Conservation (phyloP, 2,329 filamentous ascomycete genomes). For the Diplodia mutila region DNA sequence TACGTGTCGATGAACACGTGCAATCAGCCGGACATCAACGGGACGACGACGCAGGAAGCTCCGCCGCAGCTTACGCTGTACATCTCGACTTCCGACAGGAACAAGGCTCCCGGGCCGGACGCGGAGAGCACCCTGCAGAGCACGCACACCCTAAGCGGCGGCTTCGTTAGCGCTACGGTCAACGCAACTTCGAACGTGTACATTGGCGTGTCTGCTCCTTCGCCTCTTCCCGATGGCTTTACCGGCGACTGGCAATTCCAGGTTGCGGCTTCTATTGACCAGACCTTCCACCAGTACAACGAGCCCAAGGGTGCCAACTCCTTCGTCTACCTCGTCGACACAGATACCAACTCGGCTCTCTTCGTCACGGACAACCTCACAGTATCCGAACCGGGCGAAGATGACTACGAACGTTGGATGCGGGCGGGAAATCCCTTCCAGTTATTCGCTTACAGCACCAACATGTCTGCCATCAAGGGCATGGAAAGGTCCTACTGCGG, state of each 20-base stretch:
- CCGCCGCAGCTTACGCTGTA: constrained; percentile 75
- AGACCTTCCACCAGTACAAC: constrained; percentile 71
- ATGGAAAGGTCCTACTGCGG: constrained; percentile 83
- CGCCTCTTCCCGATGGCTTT: constrained; percentile 55
- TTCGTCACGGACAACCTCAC: constrained; percentile 79
- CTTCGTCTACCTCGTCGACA: constrained; percentile 79
- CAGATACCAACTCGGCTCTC: constrained; percentile 77
- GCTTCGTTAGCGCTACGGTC: constrained; percentile 69
- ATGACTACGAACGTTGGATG: constrained; percentile 60
- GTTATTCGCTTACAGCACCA: constrained; percentile 73
- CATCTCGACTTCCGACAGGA: constrained; percentile 67
- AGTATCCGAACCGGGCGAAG: constrained; percentile 47
- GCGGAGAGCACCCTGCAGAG: constrained; percentile 52
- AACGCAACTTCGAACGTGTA: constrained; percentile 70
- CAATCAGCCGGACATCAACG: constrained; percentile 67
- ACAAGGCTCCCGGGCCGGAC: constrained; percentile 69
- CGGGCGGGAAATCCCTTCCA: constrained; percentile 66
- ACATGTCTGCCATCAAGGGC: constrained; percentile 65
- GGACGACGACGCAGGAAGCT: constrained; percentile 47
- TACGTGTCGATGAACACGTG: constrained; percentile 90
- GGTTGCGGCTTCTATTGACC: constrained; percentile 80
- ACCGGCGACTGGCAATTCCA: constrained; percentile 78
- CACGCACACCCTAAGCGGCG: constrained; percentile 62
- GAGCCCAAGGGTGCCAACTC: constrained; percentile 48
- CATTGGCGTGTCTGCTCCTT: constrained; percentile 74